Evolutionary conservation across 805 yeast species (phyloP).

Genomic region (Huiozyma naganishii): DNA sequence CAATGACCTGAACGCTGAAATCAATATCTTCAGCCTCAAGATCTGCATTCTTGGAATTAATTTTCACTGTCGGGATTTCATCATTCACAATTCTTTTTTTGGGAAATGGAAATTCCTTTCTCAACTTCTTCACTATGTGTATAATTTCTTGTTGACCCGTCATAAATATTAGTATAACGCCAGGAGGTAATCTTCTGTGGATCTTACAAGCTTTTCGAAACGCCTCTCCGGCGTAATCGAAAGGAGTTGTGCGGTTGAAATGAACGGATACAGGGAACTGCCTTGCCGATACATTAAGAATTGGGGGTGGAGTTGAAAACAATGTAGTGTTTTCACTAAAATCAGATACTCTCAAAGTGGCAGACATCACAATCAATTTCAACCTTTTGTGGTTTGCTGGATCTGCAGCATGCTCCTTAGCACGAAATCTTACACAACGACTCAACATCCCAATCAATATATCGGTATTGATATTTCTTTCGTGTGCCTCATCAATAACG

Average conservation of each 20-base stretch:
- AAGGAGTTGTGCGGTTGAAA: constrained; percentile 70
- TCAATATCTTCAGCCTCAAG: constrained; percentile 86
- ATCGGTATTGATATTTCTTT: constrained; percentile 91
- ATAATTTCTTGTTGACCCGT: constrained; percentile 93
- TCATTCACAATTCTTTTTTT: constrained; percentile 23
- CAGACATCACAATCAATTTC: constrained; percentile 90
- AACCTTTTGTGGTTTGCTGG: constrained; percentile 47
- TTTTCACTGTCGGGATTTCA: constrained; percentile 33
- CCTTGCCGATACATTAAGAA: constrained; percentile 81
- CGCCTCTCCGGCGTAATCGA: constrained; percentile 78
- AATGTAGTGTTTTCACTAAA: constrained; percentile 71
- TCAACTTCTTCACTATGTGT: constrained; percentile 57
- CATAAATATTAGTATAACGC: constrained; percentile 82
- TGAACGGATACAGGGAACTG: constrained; percentile 90
- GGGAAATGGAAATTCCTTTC: constrained; percentile 54
- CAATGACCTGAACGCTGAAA: constrained; percentile 39
- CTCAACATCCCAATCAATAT: constrained; percentile 90
- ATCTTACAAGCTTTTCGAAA: constrained; percentile 77
- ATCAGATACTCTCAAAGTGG: constrained; percentile 87
- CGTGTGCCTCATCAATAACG: constrained; percentile 96
- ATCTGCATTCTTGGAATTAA: constrained; percentile 50
- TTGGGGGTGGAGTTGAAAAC: constrained; percentile 71
- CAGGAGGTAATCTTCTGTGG: constrained; percentile 79
- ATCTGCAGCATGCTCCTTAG: constrained; percentile 37
- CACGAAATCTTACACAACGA: constrained; percentile 67